phyloP scores from a whole-genome alignment of 306 rosid species.

The Pyrus pyrifolia region DNA sequence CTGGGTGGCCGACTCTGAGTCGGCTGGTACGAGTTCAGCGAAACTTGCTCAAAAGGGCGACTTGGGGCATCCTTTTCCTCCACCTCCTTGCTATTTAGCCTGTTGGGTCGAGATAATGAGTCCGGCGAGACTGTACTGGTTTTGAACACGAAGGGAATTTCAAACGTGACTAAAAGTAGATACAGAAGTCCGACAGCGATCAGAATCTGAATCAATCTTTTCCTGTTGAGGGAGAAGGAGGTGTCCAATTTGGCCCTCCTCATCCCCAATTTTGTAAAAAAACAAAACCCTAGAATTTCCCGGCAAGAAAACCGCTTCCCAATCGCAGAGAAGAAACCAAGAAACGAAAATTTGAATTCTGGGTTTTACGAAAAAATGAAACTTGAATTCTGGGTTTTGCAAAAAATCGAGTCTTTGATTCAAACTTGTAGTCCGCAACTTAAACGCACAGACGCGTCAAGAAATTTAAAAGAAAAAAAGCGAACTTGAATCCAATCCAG shows the following conservation, averaged over 20 bases:
- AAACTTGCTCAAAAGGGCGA: constrained; percentile 47
- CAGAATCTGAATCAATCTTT: constrained; percentile 69
- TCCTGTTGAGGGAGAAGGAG: constrained; percentile 42
- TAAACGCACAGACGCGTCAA: constrained; percentile 12
- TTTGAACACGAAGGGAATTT: constrained; percentile 66
- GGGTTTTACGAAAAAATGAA: background rate
- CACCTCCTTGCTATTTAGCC: constrained; percentile 38
- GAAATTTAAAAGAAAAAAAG: background rate
- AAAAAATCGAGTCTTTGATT: background rate
- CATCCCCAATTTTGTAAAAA: constrained; percentile 28
- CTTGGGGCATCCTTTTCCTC: constrained; percentile 50
- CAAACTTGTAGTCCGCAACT: constrained; percentile 12
- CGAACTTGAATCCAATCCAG: background rate
- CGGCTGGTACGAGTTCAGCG: constrained; percentile 36
- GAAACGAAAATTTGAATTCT: background rate
- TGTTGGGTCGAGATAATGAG: constrained; percentile 23
- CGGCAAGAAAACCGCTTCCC: background rate
- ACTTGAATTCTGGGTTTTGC: no score
- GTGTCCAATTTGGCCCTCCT: constrained; percentile 44
- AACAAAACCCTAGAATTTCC: background rate
- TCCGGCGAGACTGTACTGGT: constrained; percentile 32
- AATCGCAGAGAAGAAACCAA: background rate
- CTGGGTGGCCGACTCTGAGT: constrained; percentile 34
- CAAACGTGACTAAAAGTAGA: constrained; percentile 44
- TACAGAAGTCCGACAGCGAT: constrained; percentile 46